Conservation (phyloP, 2,329 filamentous ascomycete species). For the Fusarium stilboides region DNA sequence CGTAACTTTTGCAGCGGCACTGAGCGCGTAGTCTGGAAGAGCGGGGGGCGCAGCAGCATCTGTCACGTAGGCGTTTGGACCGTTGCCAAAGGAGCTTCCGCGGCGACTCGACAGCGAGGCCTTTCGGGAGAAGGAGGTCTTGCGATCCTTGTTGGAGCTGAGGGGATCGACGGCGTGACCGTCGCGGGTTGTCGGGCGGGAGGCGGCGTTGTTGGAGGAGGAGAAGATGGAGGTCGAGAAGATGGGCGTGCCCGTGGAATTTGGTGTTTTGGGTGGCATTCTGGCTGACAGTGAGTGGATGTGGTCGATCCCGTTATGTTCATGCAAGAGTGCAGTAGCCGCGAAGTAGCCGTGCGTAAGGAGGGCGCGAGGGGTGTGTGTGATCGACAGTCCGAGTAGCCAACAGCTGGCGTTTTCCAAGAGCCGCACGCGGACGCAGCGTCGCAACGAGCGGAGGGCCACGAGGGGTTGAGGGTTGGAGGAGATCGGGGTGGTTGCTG, state of each 20-base stretch:
- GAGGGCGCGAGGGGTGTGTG: conserved; percentile 17
- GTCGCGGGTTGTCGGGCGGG: conserved; percentile 57
- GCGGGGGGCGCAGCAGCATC: conserved; percentile 67
- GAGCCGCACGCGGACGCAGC: conserved; percentile 31
- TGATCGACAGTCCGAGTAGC: conserved; percentile 30
- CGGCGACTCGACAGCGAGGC: conserved; percentile 65
- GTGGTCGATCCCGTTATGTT: background rate
- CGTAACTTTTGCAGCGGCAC: conserved; percentile 64
- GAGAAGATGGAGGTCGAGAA: conserved; percentile 58
- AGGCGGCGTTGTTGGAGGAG: conserved; percentile 50
- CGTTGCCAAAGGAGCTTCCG: conserved; percentile 58
- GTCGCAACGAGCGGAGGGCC: conserved; percentile 22
- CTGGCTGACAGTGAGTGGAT: conserved; percentile 3
- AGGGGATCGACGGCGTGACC: conserved; percentile 52
- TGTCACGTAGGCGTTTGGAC: conserved; percentile 57
- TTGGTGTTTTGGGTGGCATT: conserved; percentile 49
- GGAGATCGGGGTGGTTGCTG: conserved; percentile 3
- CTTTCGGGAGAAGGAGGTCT: conserved; percentile 69
- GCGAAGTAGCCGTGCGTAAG: conserved; percentile 22
- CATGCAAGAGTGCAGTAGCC: conserved; percentile 2
- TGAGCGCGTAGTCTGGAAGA: conserved; percentile 67
- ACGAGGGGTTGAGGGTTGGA: conserved; percentile 11
- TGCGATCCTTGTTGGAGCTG: conserved; percentile 61
- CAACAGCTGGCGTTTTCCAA: conserved; percentile 30
- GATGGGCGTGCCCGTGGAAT: conserved; percentile 52